Evolutionary conservation across 352 stramenopile species (phyloP), one percentile per base, ranked within the genome.

Genomic region (Phytopythium helicoides): DNA sequence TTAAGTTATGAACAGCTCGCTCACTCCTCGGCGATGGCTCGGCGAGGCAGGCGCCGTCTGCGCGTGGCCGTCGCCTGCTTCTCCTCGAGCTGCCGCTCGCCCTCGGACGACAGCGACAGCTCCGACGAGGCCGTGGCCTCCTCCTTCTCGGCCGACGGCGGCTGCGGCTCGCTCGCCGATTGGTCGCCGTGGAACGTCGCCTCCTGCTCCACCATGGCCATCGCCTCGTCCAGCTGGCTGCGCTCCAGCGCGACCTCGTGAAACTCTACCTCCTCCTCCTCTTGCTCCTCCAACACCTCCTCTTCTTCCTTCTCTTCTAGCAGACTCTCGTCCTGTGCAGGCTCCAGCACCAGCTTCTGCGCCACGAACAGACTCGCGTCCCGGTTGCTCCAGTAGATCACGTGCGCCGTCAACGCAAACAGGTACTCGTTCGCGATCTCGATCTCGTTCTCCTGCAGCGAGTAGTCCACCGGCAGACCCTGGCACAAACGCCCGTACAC

Each of bases 401-500:
- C 88, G 68, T 97, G 91, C 26, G 91, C 88, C 25, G 83, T 94
- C 46, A 97, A 68, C 31, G 91, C 91, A 28, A 96, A 95, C 37
- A 97, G 70, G 62, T 97, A 97, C 66, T 97, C 89, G 66, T 97
- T 97, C 10, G 91, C 86, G 55, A 86, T 96, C 68, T 97, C 91
- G 42, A 97, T 95, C 64, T 97, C 91, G 58, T 94, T 96, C 60
- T 97, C 91, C 60, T 97, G 91, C 1, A 97, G 77, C 64, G 90
- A 94, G 60, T 94, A 97, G 52, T 92, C 82, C 52, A 92, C 87
- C 4, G 82, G 82, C 2, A 73, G 57, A 4, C 82, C 82, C 53
- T 92, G 75, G 15, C 78, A 92, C 36, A 91, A 49, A 15, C 60
- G 62, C 3, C 80, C 80, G 48, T 85, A 92, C 44, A 89, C 58